These are phyloP conservation scores for Solanum stenotomum DNA, from an alignment of 257 asterid genomes.

Conservation along the genomic window DNA sequence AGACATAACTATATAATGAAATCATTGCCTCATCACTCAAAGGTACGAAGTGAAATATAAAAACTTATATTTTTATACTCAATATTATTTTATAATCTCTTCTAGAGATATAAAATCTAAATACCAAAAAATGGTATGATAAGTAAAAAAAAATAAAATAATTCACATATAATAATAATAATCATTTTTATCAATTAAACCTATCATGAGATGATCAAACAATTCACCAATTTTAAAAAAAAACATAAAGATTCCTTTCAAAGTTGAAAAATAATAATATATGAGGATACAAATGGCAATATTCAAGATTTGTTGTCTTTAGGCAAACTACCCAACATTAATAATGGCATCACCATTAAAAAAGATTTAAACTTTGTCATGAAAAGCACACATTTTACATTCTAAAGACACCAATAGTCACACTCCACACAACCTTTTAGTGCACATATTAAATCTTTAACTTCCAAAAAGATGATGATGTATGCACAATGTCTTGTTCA, in stretches of 20 bases:
- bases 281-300: not conserved
- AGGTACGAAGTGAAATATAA: not conserved
- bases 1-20: not conserved
- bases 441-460: not conserved
- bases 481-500: not conserved
- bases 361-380: not conserved
- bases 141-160: too few relatives aligned
- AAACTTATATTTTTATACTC: not conserved
- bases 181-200: too few relatives aligned
- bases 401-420: not conserved
- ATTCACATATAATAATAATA: too few relatives aligned
- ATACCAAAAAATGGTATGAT: not conserved
- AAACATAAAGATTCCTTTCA: not conserved
- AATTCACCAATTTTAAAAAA: not conserved
- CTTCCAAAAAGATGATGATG: not conserved
- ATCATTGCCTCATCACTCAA: not conserved
- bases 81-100: not conserved
- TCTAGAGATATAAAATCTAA: not conserved
- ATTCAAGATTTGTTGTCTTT: not conserved
- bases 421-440: not conserved
- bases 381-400: not conserved
- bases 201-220: not conserved
- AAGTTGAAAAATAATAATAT: not conserved
- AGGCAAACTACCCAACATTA: not conserved
- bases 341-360: not conserved